Base-by-base conservation (phyloP, 2,329 filamentous ascomycete genomes). In the Cladosporium sp. region DNA sequence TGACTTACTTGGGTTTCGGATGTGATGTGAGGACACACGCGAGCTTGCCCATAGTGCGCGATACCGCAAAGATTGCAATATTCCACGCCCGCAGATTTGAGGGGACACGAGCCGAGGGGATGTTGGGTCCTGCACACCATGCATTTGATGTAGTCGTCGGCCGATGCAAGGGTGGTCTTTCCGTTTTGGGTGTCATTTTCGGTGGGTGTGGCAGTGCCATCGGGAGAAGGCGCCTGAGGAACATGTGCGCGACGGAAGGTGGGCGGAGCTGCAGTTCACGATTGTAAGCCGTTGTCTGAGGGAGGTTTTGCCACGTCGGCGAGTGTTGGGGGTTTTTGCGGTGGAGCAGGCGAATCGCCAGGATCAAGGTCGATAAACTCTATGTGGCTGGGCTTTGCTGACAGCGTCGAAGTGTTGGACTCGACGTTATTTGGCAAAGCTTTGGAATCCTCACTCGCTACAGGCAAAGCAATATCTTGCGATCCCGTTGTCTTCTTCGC, bases 1-100 rank as follows among this genome's bases (percentile, higher is more conserved):
- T 9, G 20, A 22, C 53, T 16, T 59, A 63, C 63, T 55, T 66
- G 66, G 3, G 75, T 77, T 54, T 86, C 79, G 3, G 80, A 80
- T 48, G 71, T 72, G 45, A 88, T 73, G 60, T 83, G 79, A 12
- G 82, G 79, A 59, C 84, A 88, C 7, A 73, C 75, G 27, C 78
- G 72, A 1, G 68, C 66, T 47, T 72, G 62, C 2, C 81, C 82
- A 54, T 73, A 79, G 60, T 85, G 82, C 1, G 79, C 78, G 18
- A 80, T 72, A 13, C 82, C 82, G 54, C 84, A 86, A 6, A 86
- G 72, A 6, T 77, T 77, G 64, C 84, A 88, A 57, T 77, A 67
- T 58, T 85, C 82, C 2, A 77, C 71, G 2, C 80, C 79, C 7
- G 78, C 76, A 4, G 73, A 56, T 61, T 82, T 84, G 27, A 85